phyloP scores from a whole-genome alignment of 805 yeast genomes.

The Lachancea sp. region DNA sequence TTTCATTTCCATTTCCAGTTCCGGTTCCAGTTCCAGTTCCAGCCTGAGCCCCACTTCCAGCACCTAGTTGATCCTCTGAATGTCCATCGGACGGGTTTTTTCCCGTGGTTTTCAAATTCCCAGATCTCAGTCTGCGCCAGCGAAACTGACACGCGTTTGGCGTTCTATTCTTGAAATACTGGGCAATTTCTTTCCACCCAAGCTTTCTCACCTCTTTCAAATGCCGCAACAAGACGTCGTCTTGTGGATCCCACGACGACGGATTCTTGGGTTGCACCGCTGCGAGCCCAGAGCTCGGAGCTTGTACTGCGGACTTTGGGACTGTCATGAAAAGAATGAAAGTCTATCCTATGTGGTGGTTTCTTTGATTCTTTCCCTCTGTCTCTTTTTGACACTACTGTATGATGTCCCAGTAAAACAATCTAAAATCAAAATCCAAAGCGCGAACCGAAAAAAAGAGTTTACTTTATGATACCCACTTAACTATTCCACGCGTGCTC shows the following conservation, averaged over 20 bases:
- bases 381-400: not conserved
- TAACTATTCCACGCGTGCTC: not conserved
- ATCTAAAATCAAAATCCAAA: not conserved
- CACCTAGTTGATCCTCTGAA: slow-evolving; percentile 1
- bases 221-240: slow-evolving; percentile 63
- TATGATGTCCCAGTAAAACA: not conserved
- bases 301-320: slow-evolving; percentile 4
- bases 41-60: too few species aligned
- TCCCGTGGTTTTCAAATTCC: slow-evolving; percentile 30
- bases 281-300: not conserved
- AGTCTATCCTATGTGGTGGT: too few species aligned
- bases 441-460: not conserved
- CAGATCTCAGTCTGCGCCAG: slow-evolving; percentile 66
- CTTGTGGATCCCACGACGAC: slow-evolving; percentile 73
- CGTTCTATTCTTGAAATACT: slow-evolving; percentile 71
- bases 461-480: not conserved
- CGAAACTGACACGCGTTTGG: slow-evolving; percentile 87
- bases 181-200: slow-evolving; percentile 86
- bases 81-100: slow-evolving; percentile 1
- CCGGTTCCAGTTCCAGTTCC: too few species aligned
- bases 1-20: too few species aligned
- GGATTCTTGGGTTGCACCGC: slow-evolving; percentile 31
- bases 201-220: slow-evolving; percentile 75
- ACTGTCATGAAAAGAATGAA: too few species aligned
- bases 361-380: too few species aligned